Evolutionary conservation across 2,329 filamentous ascomycete genomes (phyloP).

Genomic region (Penicillium sp.): DNA sequence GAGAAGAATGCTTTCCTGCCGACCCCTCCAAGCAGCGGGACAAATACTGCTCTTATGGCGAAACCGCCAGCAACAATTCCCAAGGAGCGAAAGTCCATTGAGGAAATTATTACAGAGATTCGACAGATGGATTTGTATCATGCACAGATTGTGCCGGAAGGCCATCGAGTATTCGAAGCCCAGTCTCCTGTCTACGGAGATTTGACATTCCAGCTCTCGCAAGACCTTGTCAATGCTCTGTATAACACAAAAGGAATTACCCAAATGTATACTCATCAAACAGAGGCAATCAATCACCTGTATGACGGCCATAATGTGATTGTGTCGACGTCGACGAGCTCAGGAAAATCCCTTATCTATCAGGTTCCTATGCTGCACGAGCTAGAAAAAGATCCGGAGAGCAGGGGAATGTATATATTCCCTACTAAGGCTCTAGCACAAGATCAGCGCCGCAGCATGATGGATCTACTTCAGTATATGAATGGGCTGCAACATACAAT

Average conservation of each 20-base stretch:
- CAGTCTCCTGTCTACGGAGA: constrained; percentile 81
- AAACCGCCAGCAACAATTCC: constrained; percentile 72
- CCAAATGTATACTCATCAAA: constrained; percentile 84
- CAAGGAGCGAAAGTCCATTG: constrained; percentile 72
- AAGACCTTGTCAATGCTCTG: constrained; percentile 89
- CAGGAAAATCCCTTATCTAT: constrained; percentile 97
- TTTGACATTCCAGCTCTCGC: constrained; percentile 80
- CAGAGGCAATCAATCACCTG: constrained; percentile 87
- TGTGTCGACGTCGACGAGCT: constrained; percentile 91
- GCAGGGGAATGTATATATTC: constrained; percentile 95
- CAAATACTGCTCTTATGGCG: constrained; percentile 41
- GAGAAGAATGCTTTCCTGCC: constrained; percentile 65
- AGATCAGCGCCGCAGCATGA: constrained; percentile 85
- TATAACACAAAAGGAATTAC: constrained; percentile 90
- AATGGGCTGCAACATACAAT: constrained; percentile 70
- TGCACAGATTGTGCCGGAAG: constrained; percentile 88
- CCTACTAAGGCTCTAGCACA: constrained; percentile 95
- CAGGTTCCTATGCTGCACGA: constrained; percentile 89
- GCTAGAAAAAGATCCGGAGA: constrained; percentile 72
- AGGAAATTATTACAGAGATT: constrained; percentile 82
- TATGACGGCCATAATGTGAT: constrained; percentile 83
- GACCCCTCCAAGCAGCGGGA: constrained; percentile 47
- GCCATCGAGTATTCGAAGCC: constrained; percentile 85
- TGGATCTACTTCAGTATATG: constrained; percentile 80
- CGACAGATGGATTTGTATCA: constrained; percentile 84